These are phyloP conservation scores for Austroboletus novae-zelandiae DNA, from an alignment of 1,284 basidiomycete genomes.

Conservation along the genomic window DNA sequence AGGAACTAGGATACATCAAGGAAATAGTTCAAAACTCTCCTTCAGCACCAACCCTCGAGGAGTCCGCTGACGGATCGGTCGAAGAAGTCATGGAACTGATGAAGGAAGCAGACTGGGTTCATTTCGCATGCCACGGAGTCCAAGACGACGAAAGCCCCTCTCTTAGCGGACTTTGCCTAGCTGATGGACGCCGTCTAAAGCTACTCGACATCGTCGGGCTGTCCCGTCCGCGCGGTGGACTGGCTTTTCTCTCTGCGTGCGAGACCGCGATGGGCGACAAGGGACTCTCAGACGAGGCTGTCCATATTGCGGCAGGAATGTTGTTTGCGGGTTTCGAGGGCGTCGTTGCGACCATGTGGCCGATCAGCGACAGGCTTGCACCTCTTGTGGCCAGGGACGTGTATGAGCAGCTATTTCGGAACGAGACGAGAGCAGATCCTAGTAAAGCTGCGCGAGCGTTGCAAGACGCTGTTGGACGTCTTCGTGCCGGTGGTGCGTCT, in stretches of 20 bases:
- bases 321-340: not conserved
- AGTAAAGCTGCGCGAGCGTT: not conserved
- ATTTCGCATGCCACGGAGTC: not conserved
- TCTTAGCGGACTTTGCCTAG: not conserved
- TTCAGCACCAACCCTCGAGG: not conserved
- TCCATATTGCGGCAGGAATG: not conserved
- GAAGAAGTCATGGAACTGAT: not conserved
- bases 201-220: not conserved
- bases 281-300: not conserved
- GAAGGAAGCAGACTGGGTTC: not conserved
- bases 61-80: not conserved
- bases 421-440: not conserved
- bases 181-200: not conserved
- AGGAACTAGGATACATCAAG: not conserved
- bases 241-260: not conserved
- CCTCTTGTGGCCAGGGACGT: not conserved
- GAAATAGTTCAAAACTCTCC: not conserved
- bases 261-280: not conserved
- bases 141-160: not conserved
- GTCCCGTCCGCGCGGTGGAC: not conserved
- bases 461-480: not conserved
- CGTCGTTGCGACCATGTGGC: not conserved
- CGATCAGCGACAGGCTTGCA: not conserved
- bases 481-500: not conserved
- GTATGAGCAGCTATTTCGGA: not conserved